Evolutionary conservation across 805 yeast genomes (phyloP), one percentile per base, ranked within the genome.

Genomic region (Lipomyces spencermartinsiae): DNA sequence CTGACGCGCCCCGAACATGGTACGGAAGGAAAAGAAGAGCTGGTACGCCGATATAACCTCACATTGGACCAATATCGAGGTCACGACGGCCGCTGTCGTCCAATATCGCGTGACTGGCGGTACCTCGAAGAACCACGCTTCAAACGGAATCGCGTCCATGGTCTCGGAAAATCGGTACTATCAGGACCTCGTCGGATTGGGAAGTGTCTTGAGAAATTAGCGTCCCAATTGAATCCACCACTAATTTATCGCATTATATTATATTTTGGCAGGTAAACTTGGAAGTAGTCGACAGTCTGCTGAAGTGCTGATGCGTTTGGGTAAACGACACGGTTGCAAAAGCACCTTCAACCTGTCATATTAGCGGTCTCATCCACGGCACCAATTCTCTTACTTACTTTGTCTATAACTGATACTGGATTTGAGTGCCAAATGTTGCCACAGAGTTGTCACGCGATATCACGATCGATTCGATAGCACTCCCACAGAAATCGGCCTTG

Each of bases 51-150:
- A 71, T 12, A 83, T 58, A 4, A 76, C 72, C 2, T 82, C 83
- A 6, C 78, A 71, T 58, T 77, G 78, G 54, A 80, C 83, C 49
- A 80, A 71, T 4, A 77, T 34, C 9, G 82, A 76, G 9, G 80
- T 71, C 2, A 75, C 75, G 1, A 78, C 73, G 2, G 82, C 74
- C 2, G 79, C 78, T 0, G 76, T 54, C 1, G 80, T 67, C 76
- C 82, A 80, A 6, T 73, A 64, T 59, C 85, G 73, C 3, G 87
- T 84, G 25, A 84, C 83, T 1, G 84, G 82, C 2, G 87, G 86
- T 1, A 82, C 76, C 54, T 80, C 83, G 74, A 76, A 78, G 49
- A 82, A 53, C 81, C 81, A 78, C 12, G 69, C 63, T 61, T 82
- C 83, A 25, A 80, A 59, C 2, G 83, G 82, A 56, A 80, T 68